A percentile compares a stretch with the other conserved stretches of the same genome.
Evolutionary conservation across 305 asterid genomes (phyloP).

Genomic region (Fraxinus sp.): DNA sequence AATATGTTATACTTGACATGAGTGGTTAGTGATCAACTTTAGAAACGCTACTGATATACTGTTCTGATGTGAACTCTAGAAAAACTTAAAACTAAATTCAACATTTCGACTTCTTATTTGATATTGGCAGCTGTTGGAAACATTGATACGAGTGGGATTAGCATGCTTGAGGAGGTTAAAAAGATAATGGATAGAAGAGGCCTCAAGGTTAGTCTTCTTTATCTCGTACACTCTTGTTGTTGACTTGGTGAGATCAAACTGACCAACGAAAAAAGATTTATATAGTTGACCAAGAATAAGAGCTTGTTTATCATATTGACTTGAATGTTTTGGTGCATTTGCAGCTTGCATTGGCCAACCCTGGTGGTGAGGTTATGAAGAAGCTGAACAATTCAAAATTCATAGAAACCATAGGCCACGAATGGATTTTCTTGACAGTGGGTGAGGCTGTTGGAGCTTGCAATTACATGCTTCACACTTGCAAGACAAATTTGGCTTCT

Average conservation of each 20-base stretch:
- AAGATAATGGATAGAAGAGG: conserved; percentile 71
- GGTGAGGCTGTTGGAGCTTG: conserved; percentile 90
- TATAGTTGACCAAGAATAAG: not conserved
- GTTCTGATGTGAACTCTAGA: not conserved
- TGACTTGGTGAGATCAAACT: not conserved
- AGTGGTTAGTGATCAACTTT: conserved; percentile 51
- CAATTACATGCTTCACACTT: conserved; percentile 68
- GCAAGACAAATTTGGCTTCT: conserved; percentile 36
- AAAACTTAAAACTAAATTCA: not conserved
- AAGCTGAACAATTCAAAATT: conserved; percentile 69
- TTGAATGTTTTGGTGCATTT: not conserved
- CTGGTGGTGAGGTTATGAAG: conserved; percentile 88
- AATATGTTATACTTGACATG: conserved; percentile 72
- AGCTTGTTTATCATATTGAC: not conserved
- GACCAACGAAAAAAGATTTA: not conserved
- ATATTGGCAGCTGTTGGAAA: conserved; percentile 75
- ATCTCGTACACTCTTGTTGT: not conserved
- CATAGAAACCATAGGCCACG: conserved; percentile 66
- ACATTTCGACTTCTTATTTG: not conserved
- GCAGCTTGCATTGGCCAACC: conserved; percentile 74
- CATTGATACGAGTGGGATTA: conserved; percentile 95
- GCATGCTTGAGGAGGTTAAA: conserved; percentile 83
- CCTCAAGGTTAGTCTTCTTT: conserved; percentile 48
- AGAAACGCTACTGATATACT: not conserved
- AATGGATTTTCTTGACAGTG: conserved; percentile 82